Evolutionary conservation across 2,329 filamentous ascomycete species (phyloP), one percentile per base, ranked within the genome.

Genomic region (Thielaviopsis musarum): DNA sequence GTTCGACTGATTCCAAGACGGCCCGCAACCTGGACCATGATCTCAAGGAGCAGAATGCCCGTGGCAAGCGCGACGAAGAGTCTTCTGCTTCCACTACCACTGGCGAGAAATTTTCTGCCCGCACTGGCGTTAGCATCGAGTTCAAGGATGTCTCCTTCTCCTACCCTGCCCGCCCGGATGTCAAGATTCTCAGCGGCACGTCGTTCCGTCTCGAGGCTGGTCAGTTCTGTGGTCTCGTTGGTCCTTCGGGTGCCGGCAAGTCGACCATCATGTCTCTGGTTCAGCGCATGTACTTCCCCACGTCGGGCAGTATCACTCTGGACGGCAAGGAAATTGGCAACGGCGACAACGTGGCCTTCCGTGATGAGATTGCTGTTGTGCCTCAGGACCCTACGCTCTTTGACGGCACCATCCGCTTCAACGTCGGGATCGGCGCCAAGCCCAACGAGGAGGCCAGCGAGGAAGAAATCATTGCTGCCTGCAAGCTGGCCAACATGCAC

Each of bases 401-500:
- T 64, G 74, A 79, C 30, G 80, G 79, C 13, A 79, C 70, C 15
- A 70, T 82, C 48, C 69, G 68, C 5, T 81, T 81, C 69, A 83
- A 83, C 66, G 71, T 83, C 28, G 70, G 72, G 1, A 72, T 83
- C 1, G 80, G 79, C 10, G 74, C 76, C 0, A 72, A 74, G 1
- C 82, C 81, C 1, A 77, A 74, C 13, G 71, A 77, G 49, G 75
- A 77, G 38, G 78, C 78, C 1, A 78, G 75, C 0, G 72, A 81
- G 52, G 77, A 73, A 9, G 83, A 87, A 54, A 82, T 88, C 53
- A 75, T 83, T 63, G 78, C 80, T 58, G 84, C 84, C 0, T 87
- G 84, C 66, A 76, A 77, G 60, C 70, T 85, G 17, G 84, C 84
- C 41, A 85, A 85, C 66, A 85, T 88, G 63, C 83, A 88, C 69